phyloP scores from a whole-genome alignment of 768 basidiomycete species.

The Rhizopogon vesiculosus region DNA sequence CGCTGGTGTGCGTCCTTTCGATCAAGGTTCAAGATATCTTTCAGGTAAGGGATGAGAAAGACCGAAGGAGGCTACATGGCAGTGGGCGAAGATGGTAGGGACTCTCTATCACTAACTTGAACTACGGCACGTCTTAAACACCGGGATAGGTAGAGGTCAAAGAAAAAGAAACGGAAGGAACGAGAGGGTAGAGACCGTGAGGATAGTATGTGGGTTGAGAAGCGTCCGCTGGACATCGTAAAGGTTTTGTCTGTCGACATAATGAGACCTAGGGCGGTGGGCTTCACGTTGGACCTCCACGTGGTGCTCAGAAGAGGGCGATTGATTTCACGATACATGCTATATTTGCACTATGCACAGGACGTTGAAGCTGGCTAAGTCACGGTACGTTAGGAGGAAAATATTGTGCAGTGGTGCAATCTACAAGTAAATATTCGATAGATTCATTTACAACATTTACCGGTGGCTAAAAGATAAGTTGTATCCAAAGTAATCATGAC shows the following conservation, averaged over 20 bases:
- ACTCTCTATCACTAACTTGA: constrained; percentile 7
- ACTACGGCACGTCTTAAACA: too few relatives aligned
- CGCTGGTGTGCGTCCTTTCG: constrained; percentile 15
- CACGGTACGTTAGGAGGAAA: too few relatives aligned
- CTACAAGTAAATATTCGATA: too few relatives aligned
- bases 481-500: too few relatives aligned
- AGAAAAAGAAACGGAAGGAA: too few relatives aligned
- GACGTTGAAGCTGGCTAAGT: too few relatives aligned
- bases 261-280: not conserved
- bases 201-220: constrained; percentile 41
- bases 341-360: not conserved
- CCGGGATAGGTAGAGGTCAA: too few relatives aligned
- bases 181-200: too few relatives aligned
- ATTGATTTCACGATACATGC: constrained; percentile 57
- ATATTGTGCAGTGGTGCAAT: too few relatives aligned
- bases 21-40: constrained; percentile 9
- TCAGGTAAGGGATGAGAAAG: constrained; percentile 90
- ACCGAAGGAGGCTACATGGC: constrained; percentile 81
- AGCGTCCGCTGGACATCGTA: constrained; percentile 29
- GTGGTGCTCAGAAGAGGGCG: constrained; percentile 62
- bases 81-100: too few relatives aligned
- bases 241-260: constrained; percentile 25
- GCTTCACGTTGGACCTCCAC: constrained; percentile 12
- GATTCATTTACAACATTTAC: too few relatives aligned
- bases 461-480: too few relatives aligned